Evolutionary conservation across 1,139 yeast species (phyloP).

Genomic region (Yamadazyma sp.): DNA sequence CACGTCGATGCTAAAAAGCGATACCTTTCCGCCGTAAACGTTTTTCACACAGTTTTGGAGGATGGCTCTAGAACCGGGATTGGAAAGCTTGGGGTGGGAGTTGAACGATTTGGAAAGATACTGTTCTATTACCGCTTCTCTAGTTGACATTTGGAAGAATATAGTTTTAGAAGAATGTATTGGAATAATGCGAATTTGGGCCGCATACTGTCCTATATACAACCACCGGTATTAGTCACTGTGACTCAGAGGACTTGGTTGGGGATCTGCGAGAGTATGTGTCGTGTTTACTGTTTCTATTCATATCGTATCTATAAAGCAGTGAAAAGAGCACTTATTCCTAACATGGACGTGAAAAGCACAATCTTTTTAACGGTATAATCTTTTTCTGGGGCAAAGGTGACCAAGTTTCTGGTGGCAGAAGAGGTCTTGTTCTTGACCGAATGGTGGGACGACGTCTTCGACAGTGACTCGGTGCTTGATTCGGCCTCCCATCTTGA

Average conservation of each 20-base stretch:
- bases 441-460: conserved; percentile 17
- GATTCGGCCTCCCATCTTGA: conserved; percentile 30
- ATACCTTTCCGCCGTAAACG: conserved; percentile 31
- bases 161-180: too few relatives aligned
- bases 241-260: too few relatives aligned
- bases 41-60: conserved; percentile 11
- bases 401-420: conserved; percentile 12
- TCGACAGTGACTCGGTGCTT: conserved; percentile 13
- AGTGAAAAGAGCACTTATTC: conserved; percentile 14
- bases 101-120: conserved; percentile 4
- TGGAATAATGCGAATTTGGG: too few relatives aligned
- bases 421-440: conserved; percentile 21
- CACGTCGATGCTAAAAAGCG: conserved; percentile 58
- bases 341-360: conserved; percentile 13
- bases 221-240: too few relatives aligned
- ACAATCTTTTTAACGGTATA: conserved; percentile 14
- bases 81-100: conserved; percentile 13
- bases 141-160: conserved; percentile 1
- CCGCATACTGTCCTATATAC: too few relatives aligned
- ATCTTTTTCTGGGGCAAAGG: conserved; percentile 13
- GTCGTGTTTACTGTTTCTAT: not conserved
- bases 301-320: conserved; percentile 7
- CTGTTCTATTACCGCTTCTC: conserved; percentile 1
- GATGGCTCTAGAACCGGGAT: conserved; percentile 15
- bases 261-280: too few relatives aligned